Percentiles rank a stretch among this genome's conserved stretches.
phyloP scores from a whole-genome alignment of 768 basidiomycete genomes.

The Hebeloma cylindrosporum region DNA sequence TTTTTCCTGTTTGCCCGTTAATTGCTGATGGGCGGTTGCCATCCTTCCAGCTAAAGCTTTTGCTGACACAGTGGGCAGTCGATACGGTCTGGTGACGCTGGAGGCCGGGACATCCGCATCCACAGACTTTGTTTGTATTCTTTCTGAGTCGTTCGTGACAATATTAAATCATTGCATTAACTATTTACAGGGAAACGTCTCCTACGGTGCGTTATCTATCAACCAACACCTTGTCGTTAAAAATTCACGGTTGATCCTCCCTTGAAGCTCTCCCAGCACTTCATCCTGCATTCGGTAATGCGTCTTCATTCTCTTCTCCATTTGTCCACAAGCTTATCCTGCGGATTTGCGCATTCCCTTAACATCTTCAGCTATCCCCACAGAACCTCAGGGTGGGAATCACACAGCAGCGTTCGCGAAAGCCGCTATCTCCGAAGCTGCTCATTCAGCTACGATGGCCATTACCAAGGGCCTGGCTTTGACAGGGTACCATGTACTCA shows the following conservation, averaged over 20 bases:
- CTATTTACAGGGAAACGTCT: constrained; percentile 77
- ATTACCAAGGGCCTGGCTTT: constrained; percentile 62
- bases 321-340: constrained; percentile 22
- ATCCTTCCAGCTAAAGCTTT: constrained; percentile 50
- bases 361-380: constrained; percentile 60
- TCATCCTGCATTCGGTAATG: constrained; percentile 64
- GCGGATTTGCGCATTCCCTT: constrained; percentile 19
- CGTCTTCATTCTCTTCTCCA: neutral
- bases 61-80: constrained; percentile 41
- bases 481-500: constrained; percentile 58
- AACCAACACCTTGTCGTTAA: neutral
- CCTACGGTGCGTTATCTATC: constrained; percentile 48
- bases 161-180: no score
- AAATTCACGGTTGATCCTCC: constrained; percentile 15
- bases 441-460: constrained; percentile 59
- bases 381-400: constrained; percentile 67
- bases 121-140: constrained; percentile 70
- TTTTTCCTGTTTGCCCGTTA: neutral
- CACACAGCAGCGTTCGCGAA: constrained; percentile 68
- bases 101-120: constrained; percentile 50
- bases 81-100: constrained; percentile 42
- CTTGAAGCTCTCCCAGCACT: constrained; percentile 56
- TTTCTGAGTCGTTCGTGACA: constrained; percentile 4
- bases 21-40: neutral
- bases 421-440: constrained; percentile 58